Conservation (phyloP, 257 asterid genomes). For the Solanum clarkiae region DNA sequence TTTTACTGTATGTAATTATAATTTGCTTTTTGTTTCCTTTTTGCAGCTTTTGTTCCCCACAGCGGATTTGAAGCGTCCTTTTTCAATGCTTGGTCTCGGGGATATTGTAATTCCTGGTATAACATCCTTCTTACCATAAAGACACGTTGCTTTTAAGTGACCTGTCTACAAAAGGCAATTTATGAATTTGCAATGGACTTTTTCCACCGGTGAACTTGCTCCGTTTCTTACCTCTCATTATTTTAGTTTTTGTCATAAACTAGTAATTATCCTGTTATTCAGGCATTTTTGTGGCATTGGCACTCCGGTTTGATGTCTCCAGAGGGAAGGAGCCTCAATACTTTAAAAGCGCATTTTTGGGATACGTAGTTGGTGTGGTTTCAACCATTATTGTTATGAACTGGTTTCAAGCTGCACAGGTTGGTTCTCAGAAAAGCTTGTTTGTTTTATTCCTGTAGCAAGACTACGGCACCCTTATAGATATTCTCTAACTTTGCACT, state of each 20-base stretch:
- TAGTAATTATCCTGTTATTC: not conserved
- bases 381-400: constrained; percentile 82
- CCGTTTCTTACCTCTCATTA: not conserved
- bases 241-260: not conserved
- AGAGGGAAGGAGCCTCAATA: constrained; percentile 71
- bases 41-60: constrained; percentile 95
- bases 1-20: not conserved
- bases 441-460: not conserved
- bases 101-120: constrained; percentile 97
- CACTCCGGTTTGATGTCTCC: constrained; percentile 86
- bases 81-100: constrained; percentile 98
- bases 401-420: constrained; percentile 99
- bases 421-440: constrained; percentile 1
- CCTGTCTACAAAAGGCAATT: not conserved
- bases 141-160: not conserved
- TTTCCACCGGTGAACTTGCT: not conserved
- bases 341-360: constrained; percentile 84
- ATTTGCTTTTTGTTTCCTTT: not conserved
- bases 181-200: not conserved
- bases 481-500: not conserved
- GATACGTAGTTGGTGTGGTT: constrained; percentile 60
- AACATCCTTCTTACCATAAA: not conserved
- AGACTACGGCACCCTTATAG: not conserved
- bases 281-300: constrained; percentile 98
- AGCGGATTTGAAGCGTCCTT: constrained; percentile 67